Conservation (phyloP, 2,329 filamentous ascomycete genomes). For the Aspergillus caelatus region DNA sequence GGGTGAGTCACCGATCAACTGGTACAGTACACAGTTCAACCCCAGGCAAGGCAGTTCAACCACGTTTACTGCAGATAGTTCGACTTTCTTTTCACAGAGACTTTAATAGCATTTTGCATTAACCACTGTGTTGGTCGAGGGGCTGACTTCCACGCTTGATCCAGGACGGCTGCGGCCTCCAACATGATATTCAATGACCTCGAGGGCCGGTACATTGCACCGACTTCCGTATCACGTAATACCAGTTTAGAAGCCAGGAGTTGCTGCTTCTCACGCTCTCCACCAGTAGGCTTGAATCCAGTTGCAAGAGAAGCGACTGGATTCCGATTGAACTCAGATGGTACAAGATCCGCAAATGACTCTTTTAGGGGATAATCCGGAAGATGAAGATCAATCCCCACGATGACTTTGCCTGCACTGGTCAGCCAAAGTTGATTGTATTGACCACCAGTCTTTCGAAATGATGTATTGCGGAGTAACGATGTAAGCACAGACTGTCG, state of each 20-base stretch:
- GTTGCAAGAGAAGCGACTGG: slow-evolving; percentile 29
- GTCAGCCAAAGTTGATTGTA: slow-evolving; percentile 24
- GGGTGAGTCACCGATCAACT: not conserved
- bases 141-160: slow-evolving; percentile 32
- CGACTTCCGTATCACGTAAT: slow-evolving; percentile 32
- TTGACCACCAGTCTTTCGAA: slow-evolving; percentile 12
- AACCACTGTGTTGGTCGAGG: slow-evolving; percentile 33
- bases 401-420: slow-evolving; percentile 37
- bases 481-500: slow-evolving; percentile 33
- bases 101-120: slow-evolving; percentile 36
- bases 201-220: slow-evolving; percentile 24
- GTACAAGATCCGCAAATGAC: slow-evolving; percentile 23
- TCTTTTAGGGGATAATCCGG: slow-evolving; percentile 13
- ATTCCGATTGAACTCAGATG: slow-evolving; percentile 29
- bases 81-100: slow-evolving; percentile 27
- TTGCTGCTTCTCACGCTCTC: slow-evolving; percentile 31
- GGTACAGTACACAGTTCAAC: not conserved
- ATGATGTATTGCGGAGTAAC: slow-evolving; percentile 29
- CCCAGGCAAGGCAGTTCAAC: not conserved
- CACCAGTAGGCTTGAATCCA: slow-evolving; percentile 20
- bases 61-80: not conserved
- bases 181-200: slow-evolving; percentile 36
- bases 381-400: slow-evolving; percentile 31
- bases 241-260: slow-evolving; percentile 30
- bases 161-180: slow-evolving; percentile 36